Conservation (phyloP, 208 protist species). For the Leishmania mexicana region DNA sequence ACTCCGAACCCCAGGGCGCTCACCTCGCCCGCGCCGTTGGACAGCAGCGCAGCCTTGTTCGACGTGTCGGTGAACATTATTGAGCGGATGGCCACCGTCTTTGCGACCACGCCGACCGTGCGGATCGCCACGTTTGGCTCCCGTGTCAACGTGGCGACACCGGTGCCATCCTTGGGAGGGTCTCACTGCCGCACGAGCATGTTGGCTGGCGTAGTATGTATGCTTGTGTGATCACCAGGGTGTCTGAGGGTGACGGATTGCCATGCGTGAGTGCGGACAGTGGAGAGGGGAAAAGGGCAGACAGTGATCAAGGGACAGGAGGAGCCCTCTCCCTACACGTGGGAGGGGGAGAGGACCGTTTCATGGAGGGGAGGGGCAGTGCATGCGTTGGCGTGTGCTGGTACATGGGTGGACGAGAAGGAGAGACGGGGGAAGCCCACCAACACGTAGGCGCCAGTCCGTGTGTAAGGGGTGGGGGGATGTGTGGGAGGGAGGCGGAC, state of each 20-base stretch:
- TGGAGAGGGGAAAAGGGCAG: too few species aligned
- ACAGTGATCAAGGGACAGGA: too few species aligned
- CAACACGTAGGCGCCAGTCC: neutral
- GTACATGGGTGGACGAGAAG: neutral
- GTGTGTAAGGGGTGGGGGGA: neutral
- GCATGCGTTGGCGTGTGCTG: too few species aligned
- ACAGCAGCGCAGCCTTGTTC: constrained; percentile 28
- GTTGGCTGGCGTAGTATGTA: neutral
- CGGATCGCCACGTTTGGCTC: neutral
- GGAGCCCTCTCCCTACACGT: too few species aligned
- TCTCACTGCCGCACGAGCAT: neutral
- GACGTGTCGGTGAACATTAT: constrained; percentile 13
- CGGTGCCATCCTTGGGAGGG: neutral
- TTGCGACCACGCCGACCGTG: neutral
- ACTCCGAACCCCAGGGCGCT: constrained; percentile 11
- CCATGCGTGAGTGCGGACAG: too few species aligned
- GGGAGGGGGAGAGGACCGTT: too few species aligned
- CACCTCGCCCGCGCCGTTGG: constrained; percentile 33
- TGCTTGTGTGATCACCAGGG: constrained; percentile 32
- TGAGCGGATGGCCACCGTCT: neutral
- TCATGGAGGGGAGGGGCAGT: too few species aligned
- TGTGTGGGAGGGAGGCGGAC: neutral
- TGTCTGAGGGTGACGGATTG: constrained; percentile 19
- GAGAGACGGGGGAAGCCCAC: too few species aligned
- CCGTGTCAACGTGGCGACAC: neutral